Percentiles rank a stretch among this genome's conserved stretches.
These are phyloP conservation scores for Fagopyrum esculentum DNA, from an alignment of 148 eudicot species.

Conservation along the genomic window DNA sequence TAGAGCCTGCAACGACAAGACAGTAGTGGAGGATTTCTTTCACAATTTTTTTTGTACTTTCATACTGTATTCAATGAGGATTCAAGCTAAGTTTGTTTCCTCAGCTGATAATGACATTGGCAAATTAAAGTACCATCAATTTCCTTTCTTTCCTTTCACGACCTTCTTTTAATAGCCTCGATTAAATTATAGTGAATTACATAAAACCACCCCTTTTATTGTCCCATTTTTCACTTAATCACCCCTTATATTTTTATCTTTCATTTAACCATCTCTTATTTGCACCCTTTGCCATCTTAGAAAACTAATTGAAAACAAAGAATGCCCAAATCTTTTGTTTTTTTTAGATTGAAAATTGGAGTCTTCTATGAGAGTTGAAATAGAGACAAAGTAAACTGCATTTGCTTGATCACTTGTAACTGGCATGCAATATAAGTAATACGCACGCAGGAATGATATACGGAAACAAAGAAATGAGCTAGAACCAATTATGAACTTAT, in stretches of 20 bases:
- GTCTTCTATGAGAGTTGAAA: too few relatives aligned
- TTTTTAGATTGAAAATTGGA: too few relatives aligned
- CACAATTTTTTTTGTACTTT: background rate
- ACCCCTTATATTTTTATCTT: too few relatives aligned
- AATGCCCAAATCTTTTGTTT: too few relatives aligned
- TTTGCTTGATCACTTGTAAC: background rate
- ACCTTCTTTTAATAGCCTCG: background rate
- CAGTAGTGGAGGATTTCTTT: background rate
- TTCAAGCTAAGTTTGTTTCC: constrained; percentile 13
- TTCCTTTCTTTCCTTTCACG: background rate
- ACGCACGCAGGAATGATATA: background rate
- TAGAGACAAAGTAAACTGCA: background rate
- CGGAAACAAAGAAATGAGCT: background rate
- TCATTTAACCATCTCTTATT: too few relatives aligned
- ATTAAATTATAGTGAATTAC: too few relatives aligned
- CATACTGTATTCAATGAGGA: constrained; percentile 4
- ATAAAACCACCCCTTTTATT: too few relatives aligned
- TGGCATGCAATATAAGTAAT: background rate
- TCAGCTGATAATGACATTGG: background rate
- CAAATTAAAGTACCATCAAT: background rate
- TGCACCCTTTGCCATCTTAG: too few relatives aligned
- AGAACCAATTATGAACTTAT: background rate
- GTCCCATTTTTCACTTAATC: too few relatives aligned
- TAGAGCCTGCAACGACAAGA: background rate
- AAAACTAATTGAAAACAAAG: too few relatives aligned